These are phyloP conservation scores for Aspergillus novofumigatus DNA, from an alignment of 2,329 filamentous ascomycete species.

Conservation along the genomic window DNA sequence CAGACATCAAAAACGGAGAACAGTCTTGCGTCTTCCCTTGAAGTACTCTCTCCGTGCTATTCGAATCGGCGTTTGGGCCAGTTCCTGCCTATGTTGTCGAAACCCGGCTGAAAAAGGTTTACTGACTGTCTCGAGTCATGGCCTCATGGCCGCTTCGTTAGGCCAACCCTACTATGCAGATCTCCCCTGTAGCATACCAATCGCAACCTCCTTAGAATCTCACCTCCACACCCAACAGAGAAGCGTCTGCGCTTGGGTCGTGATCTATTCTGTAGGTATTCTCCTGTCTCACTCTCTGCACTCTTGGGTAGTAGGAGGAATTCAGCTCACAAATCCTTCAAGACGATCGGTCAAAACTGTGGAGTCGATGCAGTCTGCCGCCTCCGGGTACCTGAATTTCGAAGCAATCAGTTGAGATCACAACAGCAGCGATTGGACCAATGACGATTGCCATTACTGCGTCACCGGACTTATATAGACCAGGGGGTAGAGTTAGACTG, in stretches of 20 bases:
- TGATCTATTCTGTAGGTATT: too few species aligned
- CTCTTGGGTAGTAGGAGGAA: neutral
- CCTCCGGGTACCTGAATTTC: neutral
- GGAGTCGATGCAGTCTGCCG: slow-evolving; percentile 1
- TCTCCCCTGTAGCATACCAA: neutral
- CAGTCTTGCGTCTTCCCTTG: neutral
- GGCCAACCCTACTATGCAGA: neutral
- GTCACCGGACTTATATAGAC: too few species aligned
- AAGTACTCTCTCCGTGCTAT: neutral
- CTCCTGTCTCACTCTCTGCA: neutral
- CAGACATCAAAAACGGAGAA: neutral
- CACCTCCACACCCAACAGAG: too few species aligned
- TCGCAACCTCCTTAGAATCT: too few species aligned
- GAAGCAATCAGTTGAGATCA: neutral
- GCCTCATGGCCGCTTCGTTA: neutral
- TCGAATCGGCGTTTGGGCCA: neutral
- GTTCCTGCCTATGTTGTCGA: neutral
- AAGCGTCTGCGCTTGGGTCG: too few species aligned
- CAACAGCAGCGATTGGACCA: neutral
- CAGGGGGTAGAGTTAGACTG: neutral
- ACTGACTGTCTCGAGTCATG: neutral
- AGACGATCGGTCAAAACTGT: slow-evolving; percentile 11
- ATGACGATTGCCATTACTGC: neutral
- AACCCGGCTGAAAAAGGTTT: neutral
- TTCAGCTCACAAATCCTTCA: neutral